Percentiles rank a stretch among this genome's conserved stretches.
Conservation (phyloP, 441 rosid genomes). For the Bruguiera hainesii region DNA sequence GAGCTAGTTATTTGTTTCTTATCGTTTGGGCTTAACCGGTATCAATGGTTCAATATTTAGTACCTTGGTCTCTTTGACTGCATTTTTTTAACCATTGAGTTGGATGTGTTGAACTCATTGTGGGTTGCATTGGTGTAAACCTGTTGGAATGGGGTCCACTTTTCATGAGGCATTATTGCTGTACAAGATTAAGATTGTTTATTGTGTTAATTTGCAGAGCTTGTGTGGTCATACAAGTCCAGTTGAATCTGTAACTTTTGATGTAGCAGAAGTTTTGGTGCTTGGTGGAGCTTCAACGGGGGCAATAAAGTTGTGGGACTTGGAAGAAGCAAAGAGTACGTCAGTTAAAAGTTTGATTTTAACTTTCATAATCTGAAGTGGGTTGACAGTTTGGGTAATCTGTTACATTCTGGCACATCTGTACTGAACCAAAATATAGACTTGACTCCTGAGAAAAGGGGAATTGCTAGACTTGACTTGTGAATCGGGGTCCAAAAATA, state of each 20-base stretch:
- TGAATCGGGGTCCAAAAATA: background rate
- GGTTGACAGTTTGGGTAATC: background rate
- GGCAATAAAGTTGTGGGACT: conserved; percentile 85
- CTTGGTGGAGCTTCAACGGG: conserved; percentile 93
- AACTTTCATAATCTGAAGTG: conserved; percentile 3
- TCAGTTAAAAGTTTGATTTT: conserved; percentile 22
- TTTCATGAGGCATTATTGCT: background rate
- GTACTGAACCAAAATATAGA: background rate
- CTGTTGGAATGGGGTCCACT: background rate
- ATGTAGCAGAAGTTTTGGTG: conserved; percentile 75
- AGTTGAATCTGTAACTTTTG: conserved; percentile 66
- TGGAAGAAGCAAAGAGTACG: conserved; percentile 94
- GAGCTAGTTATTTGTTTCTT: background rate
- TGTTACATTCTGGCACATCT: conserved; percentile 1
- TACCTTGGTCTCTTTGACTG: background rate
- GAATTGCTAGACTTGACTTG: conserved; percentile 5
- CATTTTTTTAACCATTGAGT: background rate
- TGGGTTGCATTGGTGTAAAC: background rate
- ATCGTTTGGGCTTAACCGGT: background rate
- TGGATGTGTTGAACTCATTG: background rate
- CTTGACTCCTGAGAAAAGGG: background rate
- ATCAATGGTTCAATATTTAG: background rate
- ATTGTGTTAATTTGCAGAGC: conserved; percentile 50
- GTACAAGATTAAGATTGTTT: conserved; percentile 17
- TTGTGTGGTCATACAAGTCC: conserved; percentile 77